Evolutionary conservation across 352 stramenopile genomes (phyloP), one percentile per base, ranked within the genome.

Genomic region (Phytopythium delawarense): DNA sequence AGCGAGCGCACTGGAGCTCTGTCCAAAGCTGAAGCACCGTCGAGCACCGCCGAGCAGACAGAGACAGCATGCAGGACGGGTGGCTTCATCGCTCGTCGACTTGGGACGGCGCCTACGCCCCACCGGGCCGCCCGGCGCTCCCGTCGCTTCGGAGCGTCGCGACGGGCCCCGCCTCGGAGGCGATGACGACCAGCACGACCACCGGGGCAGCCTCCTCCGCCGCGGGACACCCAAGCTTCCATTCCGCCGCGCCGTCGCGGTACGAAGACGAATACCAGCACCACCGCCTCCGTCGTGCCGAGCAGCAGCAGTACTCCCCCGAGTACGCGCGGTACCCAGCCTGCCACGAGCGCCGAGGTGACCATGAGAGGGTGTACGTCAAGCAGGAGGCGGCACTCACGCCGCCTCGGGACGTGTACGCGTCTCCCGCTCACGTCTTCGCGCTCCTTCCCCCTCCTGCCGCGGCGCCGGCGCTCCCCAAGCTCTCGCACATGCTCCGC

Each of bases 401-500:
- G 25, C 25, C 48, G 15, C 28, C 48, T 20, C 11, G 48, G 7
- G 25, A 20, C 48, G 48, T 7, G 4, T 54, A 39, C 48, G 34
- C 48, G 9, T 2, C 48, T 3, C 12, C 25, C 20, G 4, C 25
- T 0, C 48, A 54, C 48, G 48, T 21, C 30, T 45, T 42, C n/a
- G 51, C 51, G 18, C 51, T 21, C 7, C 42, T 32, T 23, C 32
- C 7, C 6, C 39, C 42, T 25, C 20, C 18, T 5, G 25, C 25
- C 18, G 21, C 55, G 16, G 11, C 40, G 16, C 37, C 37, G 4
- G 54, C 55, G 40, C 55, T 61, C 40, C 55, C 55, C 40, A 61
- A 50, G 28, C 55, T 61, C 55, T 50, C 55, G 15, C 55, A 51
- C 25, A 50, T 61, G 55, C 55, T 61, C n/a, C 55, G 53, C 21